Evolutionary conservation across 75 land plant species (phyloP), one percentile per base, ranked within the genome.

Genomic region (Chamaecyparis obtusa): DNA sequence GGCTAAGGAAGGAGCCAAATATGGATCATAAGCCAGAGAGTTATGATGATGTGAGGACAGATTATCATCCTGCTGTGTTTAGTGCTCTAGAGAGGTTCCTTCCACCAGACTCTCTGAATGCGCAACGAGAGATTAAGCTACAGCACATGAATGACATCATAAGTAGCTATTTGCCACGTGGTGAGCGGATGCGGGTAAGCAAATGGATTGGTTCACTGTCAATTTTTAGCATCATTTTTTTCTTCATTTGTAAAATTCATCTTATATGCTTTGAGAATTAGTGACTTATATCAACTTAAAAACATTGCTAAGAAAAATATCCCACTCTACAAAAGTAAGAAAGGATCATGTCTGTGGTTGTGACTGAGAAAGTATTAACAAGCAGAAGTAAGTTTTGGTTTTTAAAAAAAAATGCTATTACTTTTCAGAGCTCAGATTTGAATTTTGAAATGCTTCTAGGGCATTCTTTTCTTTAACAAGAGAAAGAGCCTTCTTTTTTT

Each of bases 21-120:
- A 83, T 84, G 85, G 94, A 91, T 37, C 99, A 97, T 84, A 85
- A 83, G 85, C 93, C 99, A 3, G 97, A 97, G 24, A 91, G 80
- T 86, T 97, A 97, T 83, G 97, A 95, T 13, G 96, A 95, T 84
- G 67, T 96, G 67, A 87, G 89, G 67, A 49, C 91, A 87, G 99
- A 97, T 71, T 93, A 94, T 88, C 93, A 88, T n/a, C 91, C 97
- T 4, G 56, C 91, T 13, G 77, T 97, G 41, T 97, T 93, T 87
- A 97, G 96, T 86, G 91, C 94, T 8, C 86, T 97, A 89, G 99
- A 97, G 91, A 90, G 93, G 90, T 91, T 94, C 87, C 88, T 97
- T 35, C 99, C 97, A 14, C 86, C 92, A 4, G 67, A 87, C 72
- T 86, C 92, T 89, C 91, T 97, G 43, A 86, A 27, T 30, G 91